A percentile compares a stretch with the other conserved stretches of the same genome.
These are phyloP conservation scores for Claviceps sorghi DNA, from an alignment of 2,329 filamentous ascomycete genomes.

Conservation along the genomic window DNA sequence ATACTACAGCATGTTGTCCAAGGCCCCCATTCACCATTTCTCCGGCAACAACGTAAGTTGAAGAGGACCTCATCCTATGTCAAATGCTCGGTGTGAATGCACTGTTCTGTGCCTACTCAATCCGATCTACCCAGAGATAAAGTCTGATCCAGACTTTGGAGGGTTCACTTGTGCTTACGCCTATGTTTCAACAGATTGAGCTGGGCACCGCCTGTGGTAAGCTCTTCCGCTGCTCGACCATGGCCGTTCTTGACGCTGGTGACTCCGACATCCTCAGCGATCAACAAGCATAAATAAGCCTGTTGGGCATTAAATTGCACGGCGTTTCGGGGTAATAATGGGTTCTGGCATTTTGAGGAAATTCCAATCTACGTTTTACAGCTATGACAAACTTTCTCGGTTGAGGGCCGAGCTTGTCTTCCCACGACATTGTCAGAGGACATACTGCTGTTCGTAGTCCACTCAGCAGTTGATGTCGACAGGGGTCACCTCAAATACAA, in stretches of 20 bases:
- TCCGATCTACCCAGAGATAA: conserved; percentile 71
- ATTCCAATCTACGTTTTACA: conserved; percentile 17
- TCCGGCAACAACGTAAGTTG: conserved; percentile 92
- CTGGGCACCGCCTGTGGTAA: conserved; percentile 97
- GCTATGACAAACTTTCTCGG: conserved; percentile 16
- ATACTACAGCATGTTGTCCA: conserved; percentile 85
- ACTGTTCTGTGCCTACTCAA: neutral
- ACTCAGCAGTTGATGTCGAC: neutral
- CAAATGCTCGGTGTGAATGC: neutral
- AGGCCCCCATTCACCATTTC: conserved; percentile 96
- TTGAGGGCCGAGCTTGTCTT: conserved; percentile 2
- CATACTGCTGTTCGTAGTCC: conserved; percentile 5
- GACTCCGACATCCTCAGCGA: conserved; percentile 93
- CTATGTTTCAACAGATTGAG: conserved; percentile 59
- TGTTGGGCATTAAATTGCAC: conserved; percentile 15
- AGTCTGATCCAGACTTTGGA: conserved; percentile 77
- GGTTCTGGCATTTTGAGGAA: conserved; percentile 20
- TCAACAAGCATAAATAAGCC: conserved; percentile 42
- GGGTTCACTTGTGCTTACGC: conserved; percentile 55
- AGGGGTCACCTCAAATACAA: conserved; percentile 9
- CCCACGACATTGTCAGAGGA: conserved; percentile 7
- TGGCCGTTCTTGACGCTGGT: conserved; percentile 93
- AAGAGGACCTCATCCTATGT: neutral
- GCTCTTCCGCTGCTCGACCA: conserved; percentile 95
- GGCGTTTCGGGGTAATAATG: conserved; percentile 30